Evolutionary conservation across 805 yeast genomes (phyloP).

Genomic region (Middelhovenomyces tepae): DNA sequence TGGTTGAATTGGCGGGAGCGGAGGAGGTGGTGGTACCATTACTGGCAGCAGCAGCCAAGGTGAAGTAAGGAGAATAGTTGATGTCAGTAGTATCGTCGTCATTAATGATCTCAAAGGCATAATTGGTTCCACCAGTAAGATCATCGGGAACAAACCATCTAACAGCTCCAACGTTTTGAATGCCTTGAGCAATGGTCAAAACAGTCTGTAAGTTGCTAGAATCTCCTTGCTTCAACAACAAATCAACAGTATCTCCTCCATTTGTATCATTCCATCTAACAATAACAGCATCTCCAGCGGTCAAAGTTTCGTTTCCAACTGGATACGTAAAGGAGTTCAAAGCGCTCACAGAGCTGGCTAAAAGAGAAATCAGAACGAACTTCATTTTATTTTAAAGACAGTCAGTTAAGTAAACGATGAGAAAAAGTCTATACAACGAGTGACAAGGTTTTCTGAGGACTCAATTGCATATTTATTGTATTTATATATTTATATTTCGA

Average conservation of each 20-base stretch:
- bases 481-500: too few relatives aligned
- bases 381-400: too few relatives aligned
- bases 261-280: constrained; percentile 27
- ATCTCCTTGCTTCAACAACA: constrained; percentile 26
- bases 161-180: constrained; percentile 30
- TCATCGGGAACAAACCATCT: constrained; percentile 29
- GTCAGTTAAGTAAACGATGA: too few relatives aligned
- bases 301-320: constrained; percentile 19
- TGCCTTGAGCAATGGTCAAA: constrained; percentile 25
- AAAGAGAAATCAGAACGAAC: too few relatives aligned
- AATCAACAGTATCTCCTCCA: constrained; percentile 25
- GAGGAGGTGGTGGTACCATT: constrained; percentile 12
- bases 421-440: too few relatives aligned
- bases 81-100: constrained; percentile 22
- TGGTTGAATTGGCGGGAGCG: constrained; percentile 8
- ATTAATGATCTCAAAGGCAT: constrained; percentile 27
- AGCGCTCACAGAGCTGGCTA: too few relatives aligned
- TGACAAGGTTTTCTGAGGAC: too few relatives aligned
- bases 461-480: too few relatives aligned
- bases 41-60: constrained; percentile 19
- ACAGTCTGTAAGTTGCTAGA: constrained; percentile 25
- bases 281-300: constrained; percentile 24
- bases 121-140: constrained; percentile 23
- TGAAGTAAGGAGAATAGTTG: constrained; percentile 30
- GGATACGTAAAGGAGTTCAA: constrained; percentile 27